These are phyloP conservation scores for Backusella tuberculispora DNA, from an alignment of 192 early-diverging fungal genomes.

Conservation along the genomic window DNA sequence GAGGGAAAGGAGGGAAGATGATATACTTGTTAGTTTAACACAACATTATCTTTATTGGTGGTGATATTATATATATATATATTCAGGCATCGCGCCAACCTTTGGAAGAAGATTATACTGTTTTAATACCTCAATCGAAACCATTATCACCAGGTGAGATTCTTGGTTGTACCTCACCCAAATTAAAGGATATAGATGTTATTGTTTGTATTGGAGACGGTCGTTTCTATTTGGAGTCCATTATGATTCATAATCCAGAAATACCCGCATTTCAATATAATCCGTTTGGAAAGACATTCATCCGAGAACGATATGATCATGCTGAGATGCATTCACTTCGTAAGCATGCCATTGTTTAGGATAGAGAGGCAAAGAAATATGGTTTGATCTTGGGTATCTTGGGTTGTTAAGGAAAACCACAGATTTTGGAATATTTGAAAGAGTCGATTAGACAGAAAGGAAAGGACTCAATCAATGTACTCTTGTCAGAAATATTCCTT, in stretches of 20 bases:
- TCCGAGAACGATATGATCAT: conserved; percentile 93
- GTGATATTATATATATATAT: no score
- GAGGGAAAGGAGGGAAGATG: no score
- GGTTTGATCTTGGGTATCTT: conserved; percentile 95
- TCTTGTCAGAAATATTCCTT: conserved; percentile 95
- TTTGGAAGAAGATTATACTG: conserved; percentile 60
- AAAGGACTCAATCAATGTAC: conserved; percentile 70
- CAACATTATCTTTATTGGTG: no score
- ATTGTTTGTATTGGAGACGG: conserved; percentile 93
- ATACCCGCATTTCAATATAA: conserved; percentile 94
- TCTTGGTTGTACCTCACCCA: conserved; percentile 94
- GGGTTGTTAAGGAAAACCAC: conserved; percentile 93
- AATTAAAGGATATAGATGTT: conserved; percentile 71
- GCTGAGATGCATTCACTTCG: conserved; percentile 88
- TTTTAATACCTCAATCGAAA: conserved; percentile 89
- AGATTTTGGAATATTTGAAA: conserved; percentile 82
- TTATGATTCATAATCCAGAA: conserved; percentile 97
- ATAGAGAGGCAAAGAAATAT: conserved; percentile 74
- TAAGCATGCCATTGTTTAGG: conserved; percentile 76
- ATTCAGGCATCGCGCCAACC: conserved; percentile 54
- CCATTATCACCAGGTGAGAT: conserved; percentile 96
- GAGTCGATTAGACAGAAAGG: conserved; percentile 61
- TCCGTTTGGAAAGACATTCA: conserved; percentile 91
- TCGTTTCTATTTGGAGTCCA: conserved; percentile 96
- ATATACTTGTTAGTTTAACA: background rate